A percentile compares a stretch with the other conserved stretches of the same genome.
Conservation (phyloP, 768 basidiomycete species). For the Mycena sanguinolenta region DNA sequence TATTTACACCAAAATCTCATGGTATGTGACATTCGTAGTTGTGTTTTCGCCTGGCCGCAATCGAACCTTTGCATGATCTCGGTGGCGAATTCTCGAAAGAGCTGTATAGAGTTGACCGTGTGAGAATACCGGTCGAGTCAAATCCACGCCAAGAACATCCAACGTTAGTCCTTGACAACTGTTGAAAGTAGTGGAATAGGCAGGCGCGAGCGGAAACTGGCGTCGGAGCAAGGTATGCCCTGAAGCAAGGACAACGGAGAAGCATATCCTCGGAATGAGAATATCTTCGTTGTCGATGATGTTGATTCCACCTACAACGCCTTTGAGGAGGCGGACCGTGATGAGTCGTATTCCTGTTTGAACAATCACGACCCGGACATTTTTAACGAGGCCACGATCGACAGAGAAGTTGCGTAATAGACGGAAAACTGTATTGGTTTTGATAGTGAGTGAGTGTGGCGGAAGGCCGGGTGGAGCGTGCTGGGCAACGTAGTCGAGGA, state of each 20-base stretch:
- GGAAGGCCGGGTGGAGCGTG: slow-evolving; percentile 36
- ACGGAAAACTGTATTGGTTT: slow-evolving; percentile 48
- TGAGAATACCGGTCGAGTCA: slow-evolving; percentile 52
- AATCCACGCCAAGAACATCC: slow-evolving; percentile 53
- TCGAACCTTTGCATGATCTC: background rate
- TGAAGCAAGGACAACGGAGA: slow-evolving; percentile 30
- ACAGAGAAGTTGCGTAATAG: slow-evolving; percentile 54
- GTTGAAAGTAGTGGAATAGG: slow-evolving; percentile 58
- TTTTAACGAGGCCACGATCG: slow-evolving; percentile 53
- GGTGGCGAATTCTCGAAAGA: slow-evolving; percentile 2
- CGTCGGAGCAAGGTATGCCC: slow-evolving; percentile 48
- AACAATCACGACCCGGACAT: slow-evolving; percentile 50
- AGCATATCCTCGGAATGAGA: background rate
- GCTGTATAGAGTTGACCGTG: slow-evolving; percentile 46
- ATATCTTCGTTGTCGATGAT: background rate
- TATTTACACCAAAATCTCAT: slow-evolving; percentile 14
- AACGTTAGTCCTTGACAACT: slow-evolving; percentile 58
- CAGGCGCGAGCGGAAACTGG: slow-evolving; percentile 54
- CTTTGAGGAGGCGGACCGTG: background rate
- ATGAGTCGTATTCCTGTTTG: slow-evolving; percentile 38
- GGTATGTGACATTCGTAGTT: slow-evolving; percentile 16
- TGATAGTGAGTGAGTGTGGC: slow-evolving; percentile 44
- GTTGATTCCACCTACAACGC: background rate
- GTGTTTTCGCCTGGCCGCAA: background rate
- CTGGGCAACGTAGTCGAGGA: slow-evolving; percentile 34